Base-by-base conservation (phyloP, 345 rosid genomes). In the Capsella bursapastoris region DNA sequence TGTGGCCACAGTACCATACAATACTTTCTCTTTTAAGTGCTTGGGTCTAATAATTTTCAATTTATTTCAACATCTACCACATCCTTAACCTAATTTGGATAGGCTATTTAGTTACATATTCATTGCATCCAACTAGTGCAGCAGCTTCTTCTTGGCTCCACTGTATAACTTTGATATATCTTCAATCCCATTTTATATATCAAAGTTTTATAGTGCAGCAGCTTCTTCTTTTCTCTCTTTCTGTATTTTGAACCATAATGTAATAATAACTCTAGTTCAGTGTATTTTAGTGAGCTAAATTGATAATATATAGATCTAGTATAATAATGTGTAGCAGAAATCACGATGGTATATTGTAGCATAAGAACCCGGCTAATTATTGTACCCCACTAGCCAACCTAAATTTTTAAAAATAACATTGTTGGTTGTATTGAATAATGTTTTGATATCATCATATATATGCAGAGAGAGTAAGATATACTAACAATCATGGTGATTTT, bases 1-100 rank as follows among this genome's bases (percentile, higher is more conserved):
- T 48, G 53, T 52, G 70, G 70, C 57, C 70, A 61, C 13, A 44
- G 32, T 52, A 68, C 56, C 68, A 60, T 52, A 61, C 9, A 43
- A 61, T 68, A 52, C 15, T 76, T 76, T 64, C 52, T 63, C 25
- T 62, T 68, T 52, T 62, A 69, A 55, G 43, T 62, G 64, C 18
- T 47, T 60, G 27, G 27, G 57, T 55, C 7, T 51, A 68, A 50
- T 1, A 1, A 7, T 34, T 68, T 64, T 75, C 49, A 55, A 67
- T 75, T 75, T 75, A 61, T 58, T 66, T 31, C 63, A 75, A 22
- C 11, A 64, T 75, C 64, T 68, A 68, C 69, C 74, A 2, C 64
- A 8, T 57, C 7, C 6, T 12, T 61, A 61, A 75, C 79, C 79
- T 75, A 75, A 61, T 61, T 68, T 22, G 4, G 6, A 32, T 43